Conservation (phyloP, 139 green algal species). For the Volvox africanus region DNA sequence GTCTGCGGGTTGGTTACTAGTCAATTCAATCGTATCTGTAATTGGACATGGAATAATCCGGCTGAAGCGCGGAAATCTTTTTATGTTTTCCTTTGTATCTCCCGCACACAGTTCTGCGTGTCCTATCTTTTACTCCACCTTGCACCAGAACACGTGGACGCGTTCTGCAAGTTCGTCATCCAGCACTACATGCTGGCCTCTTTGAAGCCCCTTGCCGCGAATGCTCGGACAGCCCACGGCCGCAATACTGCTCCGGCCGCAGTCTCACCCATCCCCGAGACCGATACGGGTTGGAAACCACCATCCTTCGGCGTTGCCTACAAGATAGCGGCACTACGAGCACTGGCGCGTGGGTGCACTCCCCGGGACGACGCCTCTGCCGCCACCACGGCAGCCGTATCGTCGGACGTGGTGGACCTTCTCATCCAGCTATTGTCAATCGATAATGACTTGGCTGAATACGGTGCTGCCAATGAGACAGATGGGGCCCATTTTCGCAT, state of each 20-base stretch:
- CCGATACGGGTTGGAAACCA: too few relatives aligned
- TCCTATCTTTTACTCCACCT: not conserved
- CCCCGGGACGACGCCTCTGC: slow-evolving; percentile 41
- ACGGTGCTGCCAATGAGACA: not conserved
- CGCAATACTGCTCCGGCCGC: not conserved
- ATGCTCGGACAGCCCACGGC: too few relatives aligned
- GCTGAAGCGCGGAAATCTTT: too few relatives aligned
- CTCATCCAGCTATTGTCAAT: slow-evolving; percentile 59
- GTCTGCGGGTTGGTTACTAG: too few relatives aligned
- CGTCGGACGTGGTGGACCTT: slow-evolving; percentile 30
- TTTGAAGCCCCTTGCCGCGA: not conserved
- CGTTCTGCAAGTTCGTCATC: slow-evolving; percentile 2
- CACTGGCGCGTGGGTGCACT: slow-evolving; percentile 53
- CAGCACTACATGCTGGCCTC: slow-evolving; percentile 8
- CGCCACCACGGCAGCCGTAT: not conserved
- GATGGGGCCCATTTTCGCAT: not conserved
- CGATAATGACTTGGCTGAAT: slow-evolving; percentile 47
- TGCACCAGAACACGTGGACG: not conserved
- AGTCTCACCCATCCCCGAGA: not conserved
- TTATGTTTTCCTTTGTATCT: too few relatives aligned
- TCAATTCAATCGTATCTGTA: too few relatives aligned
- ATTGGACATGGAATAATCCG: too few relatives aligned
- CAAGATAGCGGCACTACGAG: slow-evolving; percentile 68
- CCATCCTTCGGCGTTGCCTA: slow-evolving; percentile 25
- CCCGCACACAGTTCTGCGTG: too few relatives aligned